phyloP scores from a whole-genome alignment of 805 yeast species.

The Kazachstania kunashirensis region DNA sequence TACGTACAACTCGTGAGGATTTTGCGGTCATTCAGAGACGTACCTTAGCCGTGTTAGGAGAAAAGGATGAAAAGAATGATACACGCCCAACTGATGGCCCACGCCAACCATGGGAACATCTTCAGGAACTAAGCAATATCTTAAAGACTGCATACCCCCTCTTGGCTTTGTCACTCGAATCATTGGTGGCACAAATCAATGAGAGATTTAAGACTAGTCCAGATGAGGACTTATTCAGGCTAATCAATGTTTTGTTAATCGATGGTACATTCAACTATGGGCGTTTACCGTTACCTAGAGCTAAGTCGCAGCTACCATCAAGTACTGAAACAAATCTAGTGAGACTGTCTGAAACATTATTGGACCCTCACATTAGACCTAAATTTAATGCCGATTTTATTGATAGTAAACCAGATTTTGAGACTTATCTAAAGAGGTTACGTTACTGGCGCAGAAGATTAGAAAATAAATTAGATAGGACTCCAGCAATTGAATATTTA shows the following conservation, averaged over 20 bases:
- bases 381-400: constrained; percentile 91
- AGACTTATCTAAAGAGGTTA: constrained; percentile 71
- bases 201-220: constrained; percentile 88
- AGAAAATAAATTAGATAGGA: constrained; percentile 83
- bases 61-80: constrained; percentile 15
- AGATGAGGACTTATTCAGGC: constrained; percentile 92
- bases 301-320: constrained; percentile 79
- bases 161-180: constrained; percentile 83
- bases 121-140: constrained; percentile 86
- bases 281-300: constrained; percentile 76
- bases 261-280: constrained; percentile 90
- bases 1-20: constrained; percentile 92
- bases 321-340: constrained; percentile 83
- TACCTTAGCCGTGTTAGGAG: constrained; percentile 39
- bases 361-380: constrained; percentile 79
- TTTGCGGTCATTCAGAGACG: constrained; percentile 80
- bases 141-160: constrained; percentile 94
- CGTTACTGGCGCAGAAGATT: constrained; percentile 88
- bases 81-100: constrained; percentile 15
- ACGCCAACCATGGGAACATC: constrained; percentile 90
- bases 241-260: constrained; percentile 82
- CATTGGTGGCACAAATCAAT: constrained; percentile 88
- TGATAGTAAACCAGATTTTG: constrained; percentile 76
- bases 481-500: constrained; percentile 67
- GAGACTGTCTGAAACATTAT: constrained; percentile 83